Evolutionary conservation across 345 rosid genomes (phyloP), one percentile per base, ranked within the genome.

Genomic region (Linum lewisii): DNA sequence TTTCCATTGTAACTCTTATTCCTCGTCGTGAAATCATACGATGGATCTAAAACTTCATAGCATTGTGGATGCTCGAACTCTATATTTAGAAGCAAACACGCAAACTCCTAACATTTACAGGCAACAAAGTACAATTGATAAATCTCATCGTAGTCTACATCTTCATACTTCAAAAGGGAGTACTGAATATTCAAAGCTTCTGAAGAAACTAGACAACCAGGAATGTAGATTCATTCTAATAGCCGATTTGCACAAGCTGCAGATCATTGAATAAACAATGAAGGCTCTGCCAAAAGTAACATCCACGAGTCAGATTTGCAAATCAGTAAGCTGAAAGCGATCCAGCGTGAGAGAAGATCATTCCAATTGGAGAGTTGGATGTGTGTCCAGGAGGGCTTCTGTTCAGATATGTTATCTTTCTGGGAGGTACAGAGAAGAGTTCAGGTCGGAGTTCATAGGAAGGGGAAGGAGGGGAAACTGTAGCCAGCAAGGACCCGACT

Each of bases 271-370:
- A 11, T 42, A 42, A 42, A 42, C 45, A 29, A 42, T 42, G 14
- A 11, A 16, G 10, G 38, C 38, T 34, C 38, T 34, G n/a, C n/a
- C 38, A 11, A 11, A 11, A 34, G 10, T 34, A 6, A 34, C 38
- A 6, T 34, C 38, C 38, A 34, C 72, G 81, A 90, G 75, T 81
- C 75, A 49, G 88, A 81, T 66, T 63, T 86, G 97, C 66, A 81
- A 75, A 34, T 86, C 92, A 54, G 90, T 68, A 63, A 84, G 73
- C 36, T 81, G 82, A 59, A 79, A 73, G 34, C 7, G 95, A 64
- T 58, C 82, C 82, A 4, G 77, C 82, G 72, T 76, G 95, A 6
- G 90, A 82, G 75, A 80, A 82, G 34, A 84, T 84, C 68, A 84
- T 70, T 61, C 87, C 95, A 58, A 85, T 83, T 29, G 88, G 77